Base-by-base conservation (phyloP, 768 basidiomycete species). In the Leccinellum luteum region DNA sequence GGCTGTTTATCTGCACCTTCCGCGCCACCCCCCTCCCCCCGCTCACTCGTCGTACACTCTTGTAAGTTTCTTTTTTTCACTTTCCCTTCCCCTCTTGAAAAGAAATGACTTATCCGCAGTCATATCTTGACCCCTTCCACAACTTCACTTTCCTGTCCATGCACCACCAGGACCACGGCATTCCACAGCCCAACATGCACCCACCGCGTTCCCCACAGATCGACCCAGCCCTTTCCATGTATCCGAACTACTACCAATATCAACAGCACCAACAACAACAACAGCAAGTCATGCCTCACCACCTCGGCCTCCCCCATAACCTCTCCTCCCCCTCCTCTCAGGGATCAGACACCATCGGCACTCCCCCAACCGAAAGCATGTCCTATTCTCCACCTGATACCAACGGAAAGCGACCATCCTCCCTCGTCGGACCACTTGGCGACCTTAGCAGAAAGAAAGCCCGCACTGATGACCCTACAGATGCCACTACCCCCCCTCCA, bases 261-360 rank as follows among this genome's bases (percentile, higher is more conserved):
- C 83, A 41, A 19, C 38, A 85, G 62, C 78, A 77, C 44, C 74
- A 74, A 35, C 79, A 62, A 12, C 64, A 62, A 8, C 64, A 76
- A 35, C 79, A 79, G 41, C 79, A 66, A n/a, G 77, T 79, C 60
- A 74, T 82, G 55, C 75, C 79, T 17, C 82, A 79, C 52, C 86
- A 85, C 59, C 77, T 86, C 35, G 71, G 81, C 10, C 69, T 87
- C 41, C 78, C 81, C 8, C 77, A 79, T 14, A 83, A 75, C 67
- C 84, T 88, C 59, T 86, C 90, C 5, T 90, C 90, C 0, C 89
- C 90, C 13, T 90, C 90, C 12, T 89, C 89, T 0, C 87, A 89
- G 65, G 88, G 82, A 61, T 92, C 90, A 10, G 88, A 91, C 64
- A 80, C 86, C 19, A 79, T 89, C 59, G 86, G 85, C 28, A 90